Evolutionary conservation across 2,329 filamentous ascomycete species (phyloP), one percentile per base, ranked within the genome.

Genomic region (Stemphylium vesicarium): DNA sequence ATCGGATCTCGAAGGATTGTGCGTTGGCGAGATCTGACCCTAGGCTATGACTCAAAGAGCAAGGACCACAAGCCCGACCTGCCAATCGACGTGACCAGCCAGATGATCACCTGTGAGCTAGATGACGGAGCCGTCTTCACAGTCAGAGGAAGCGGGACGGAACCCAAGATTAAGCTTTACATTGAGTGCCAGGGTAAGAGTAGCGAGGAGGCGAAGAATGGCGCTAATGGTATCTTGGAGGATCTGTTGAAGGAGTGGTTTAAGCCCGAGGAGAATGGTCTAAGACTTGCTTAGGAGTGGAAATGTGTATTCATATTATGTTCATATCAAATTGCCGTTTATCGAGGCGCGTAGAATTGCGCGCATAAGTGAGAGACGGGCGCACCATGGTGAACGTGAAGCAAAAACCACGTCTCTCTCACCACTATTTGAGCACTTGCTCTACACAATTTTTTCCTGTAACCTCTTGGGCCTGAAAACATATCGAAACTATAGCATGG

Each of bases 141-240:
- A 2, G 78, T 86, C 18, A 74, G 85, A 62, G 84, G 81, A 1
- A 87, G 84, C 2, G 85, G 85, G 2, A 88, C 86, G 2, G 86
- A 88, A 70, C 86, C 86, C 0, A 88, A 88, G 77, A 86, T 88
- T 58, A 88, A 88, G 69, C 63, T 84, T 40, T 84, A 84, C 61
- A 81, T 84, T 46, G 82, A 84, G 59, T 80, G 77, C 38, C 77
- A 73, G 46, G 79, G 74, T 2, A 68, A 66, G 38, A 78, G 71
- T 10, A 73, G 74, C 12, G 74, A 74, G 16, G 72, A 73, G 45
- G 81, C 81, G 11, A 79, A 78, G 57, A 57, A 50, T 12, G 73
- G 74, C 9, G 82, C 81, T 4, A 66, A 79, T 18, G 76, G 76
- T 37, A 79, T 83, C n/a, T 62, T 79, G 44, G 60, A 70, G 13